Evolutionary conservation across 352 stramenopile species (phyloP), one percentile per base, ranked within the genome.

Genomic region (Bremia lactucae): DNA sequence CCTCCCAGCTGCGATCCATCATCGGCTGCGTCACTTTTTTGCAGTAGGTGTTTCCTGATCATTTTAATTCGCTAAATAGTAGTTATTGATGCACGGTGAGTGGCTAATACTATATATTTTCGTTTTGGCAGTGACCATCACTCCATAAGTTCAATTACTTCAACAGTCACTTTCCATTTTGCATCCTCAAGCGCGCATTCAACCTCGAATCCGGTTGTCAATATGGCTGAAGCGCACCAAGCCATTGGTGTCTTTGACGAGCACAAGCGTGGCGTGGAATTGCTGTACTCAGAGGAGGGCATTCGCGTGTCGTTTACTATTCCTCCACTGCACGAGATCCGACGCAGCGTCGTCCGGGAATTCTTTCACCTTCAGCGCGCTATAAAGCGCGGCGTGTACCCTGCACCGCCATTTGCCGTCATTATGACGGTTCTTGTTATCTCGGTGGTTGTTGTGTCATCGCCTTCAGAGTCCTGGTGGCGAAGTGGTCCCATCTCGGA

Each of bases 141-240:
- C 51, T 55, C 51, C 20, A 18, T 25, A 48, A 15, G 14, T 46
- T 46, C 45, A 46, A 55, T 54, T 29, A 20, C 15, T 20, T 23
- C 18, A 36, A 37, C 23, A 24, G 20, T 31, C 38, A 59, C 29
- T 65, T 52, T 35, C 26, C 20, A 43, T 39, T 59, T 23, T 14
- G 38, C 40, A 8, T 13, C 37, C 29, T 33, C 15, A 15, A 36
- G 46, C 33, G 26, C 31, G 31, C 4, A 1, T 19, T 22, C 3
- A 42, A 19, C n/a, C 11, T 22, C 44, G 25, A 45, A 35, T 26
- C 49, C 31, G 24, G 41, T 19, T 37, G 13, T 9, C 22, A n/a
- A n/a, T n/a, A 93, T 93, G 80, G 80, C 80, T 2, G 80, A 93
- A 85, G 80, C 80, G 28, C 75, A 88, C 46, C 75, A 88, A 18